Base-by-base conservation (phyloP, 2,329 filamentous ascomycete species). In the Aspergillus sp. region DNA sequence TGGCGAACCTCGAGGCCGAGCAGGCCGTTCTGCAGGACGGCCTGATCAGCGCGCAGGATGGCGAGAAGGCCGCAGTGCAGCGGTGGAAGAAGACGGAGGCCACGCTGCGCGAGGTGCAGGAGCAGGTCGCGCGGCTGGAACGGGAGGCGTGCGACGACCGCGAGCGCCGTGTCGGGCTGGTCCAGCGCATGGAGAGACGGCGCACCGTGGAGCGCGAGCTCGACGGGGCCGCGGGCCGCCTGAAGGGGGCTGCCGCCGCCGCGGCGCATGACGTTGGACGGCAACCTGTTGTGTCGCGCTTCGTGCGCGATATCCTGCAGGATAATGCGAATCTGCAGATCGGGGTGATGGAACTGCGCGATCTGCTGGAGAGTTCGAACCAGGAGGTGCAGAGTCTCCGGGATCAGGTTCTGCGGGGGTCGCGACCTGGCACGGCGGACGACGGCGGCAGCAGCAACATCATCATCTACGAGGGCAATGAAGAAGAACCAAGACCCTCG, bases 311-410 rank as follows among this genome's bases (percentile, higher is more conserved):
- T 64, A 86, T 98, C 47, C 74, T 98, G 12, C 85, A 94, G 59
- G 93, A 98, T 65, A 98, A 98, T 61, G 88, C 90, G 7, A 95
- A 88, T 57, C 73, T 98, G 40, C 93, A 98, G 65, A 78, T 93
- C 52, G 89, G 89, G 10, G 94, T 97, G 49, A 81, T 90, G 44
- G 93, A 98, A 70, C 72, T 98, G 42, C 79, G 90, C 12, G 90
- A 95, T 63, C 83, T 98, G 81, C 76, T 98, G 26, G 79, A 88
- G 59, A 89, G 81, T 62, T 95, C 91, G 3, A 94, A 97, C 60
- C 87, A 95, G 58, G 91, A 98, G 68, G 93, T 97, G 3, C 88
- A 95, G 63, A 80, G 79, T 39, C 70, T 98, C 19, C 78, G 91
- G 28, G 87, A 94, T 51, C 87, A 95, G 64, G 73, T 97, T 28